Evolutionary conservation across 176 grass and related monocot species (phyloP).

Genomic region (Juncus effusus): DNA sequence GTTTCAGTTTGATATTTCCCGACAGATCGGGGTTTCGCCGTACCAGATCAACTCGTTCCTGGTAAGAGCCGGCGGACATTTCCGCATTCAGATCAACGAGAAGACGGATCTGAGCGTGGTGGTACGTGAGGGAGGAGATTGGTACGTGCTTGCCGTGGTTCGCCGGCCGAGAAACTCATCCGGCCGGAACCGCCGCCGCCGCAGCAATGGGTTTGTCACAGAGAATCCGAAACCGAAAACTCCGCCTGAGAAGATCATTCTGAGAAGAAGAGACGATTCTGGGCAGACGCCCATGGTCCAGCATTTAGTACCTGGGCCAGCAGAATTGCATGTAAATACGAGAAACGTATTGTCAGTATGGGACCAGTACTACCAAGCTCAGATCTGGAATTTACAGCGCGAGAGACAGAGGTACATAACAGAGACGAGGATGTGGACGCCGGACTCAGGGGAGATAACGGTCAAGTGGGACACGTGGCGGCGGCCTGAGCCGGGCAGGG

Average conservation of each 20-base stretch:
- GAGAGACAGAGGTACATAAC: background rate
- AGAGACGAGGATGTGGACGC: background rate
- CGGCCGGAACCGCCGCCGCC: background rate
- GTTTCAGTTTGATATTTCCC: conserved; percentile 49
- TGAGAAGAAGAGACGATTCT: conserved; percentile 5
- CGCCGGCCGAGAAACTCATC: conserved; percentile 41
- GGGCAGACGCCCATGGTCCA: background rate
- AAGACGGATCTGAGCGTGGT: conserved; percentile 51
- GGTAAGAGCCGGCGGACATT: conserved; percentile 27
- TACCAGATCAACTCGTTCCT: conserved; percentile 62
- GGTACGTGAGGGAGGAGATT: conserved; percentile 46
- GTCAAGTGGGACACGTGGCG: background rate
- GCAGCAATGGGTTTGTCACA: background rate
- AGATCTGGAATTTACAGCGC: background rate
- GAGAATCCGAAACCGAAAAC: conserved; percentile 10
- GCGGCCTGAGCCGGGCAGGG: background rate
- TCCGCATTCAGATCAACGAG: conserved; percentile 52
- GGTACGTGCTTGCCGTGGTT: conserved; percentile 49
- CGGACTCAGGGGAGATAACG: conserved; percentile 22
- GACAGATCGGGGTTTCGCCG: conserved; percentile 45
- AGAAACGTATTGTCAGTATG: background rate
- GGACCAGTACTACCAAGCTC: background rate
- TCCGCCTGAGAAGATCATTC: conserved; percentile 12
- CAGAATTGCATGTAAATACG: background rate
- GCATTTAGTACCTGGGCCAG: conserved; percentile 16